A percentile compares a stretch with the other conserved stretches of the same genome.
Evolutionary conservation across 192 early-diverging fungal genomes (phyloP).

Genomic region (Coemansia sp.): DNA sequence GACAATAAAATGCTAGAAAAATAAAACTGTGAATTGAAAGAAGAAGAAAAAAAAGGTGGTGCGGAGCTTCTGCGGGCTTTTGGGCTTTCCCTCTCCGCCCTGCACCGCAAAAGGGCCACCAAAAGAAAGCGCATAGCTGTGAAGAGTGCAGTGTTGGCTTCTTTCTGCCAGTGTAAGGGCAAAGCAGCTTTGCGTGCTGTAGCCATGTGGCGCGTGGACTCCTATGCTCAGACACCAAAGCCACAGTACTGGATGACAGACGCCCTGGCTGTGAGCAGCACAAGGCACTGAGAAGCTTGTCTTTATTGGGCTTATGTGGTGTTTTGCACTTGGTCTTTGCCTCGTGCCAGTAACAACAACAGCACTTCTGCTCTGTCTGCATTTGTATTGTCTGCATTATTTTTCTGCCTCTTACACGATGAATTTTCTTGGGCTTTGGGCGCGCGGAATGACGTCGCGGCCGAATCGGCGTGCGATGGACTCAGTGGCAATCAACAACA

Average conservation of each 20-base stretch:
- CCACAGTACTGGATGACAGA: neutral
- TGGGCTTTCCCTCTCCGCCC: neutral
- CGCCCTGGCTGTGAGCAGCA: neutral
- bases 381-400: neutral
- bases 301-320: neutral
- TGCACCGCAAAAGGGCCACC: neutral
- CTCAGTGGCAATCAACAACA: constrained; percentile 49
- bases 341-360: neutral
- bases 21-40: neutral
- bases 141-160: neutral
- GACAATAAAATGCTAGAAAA: constrained; percentile 1
- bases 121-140: neutral
- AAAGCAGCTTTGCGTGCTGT: neutral
- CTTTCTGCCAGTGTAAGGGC: neutral
- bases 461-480: constrained; percentile 47
- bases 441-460: constrained; percentile 49
- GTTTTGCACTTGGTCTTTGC: neutral
- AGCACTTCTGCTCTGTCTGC: neutral
- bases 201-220: neutral
- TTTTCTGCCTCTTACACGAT: constrained; percentile 10
- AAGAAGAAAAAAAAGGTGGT: neutral
- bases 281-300: neutral
- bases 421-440: constrained; percentile 54
- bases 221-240: neutral
- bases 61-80: neutral